Evolutionary conservation across 2,329 filamentous ascomycete genomes (phyloP).

Genomic region (Pezicula carpinea): DNA sequence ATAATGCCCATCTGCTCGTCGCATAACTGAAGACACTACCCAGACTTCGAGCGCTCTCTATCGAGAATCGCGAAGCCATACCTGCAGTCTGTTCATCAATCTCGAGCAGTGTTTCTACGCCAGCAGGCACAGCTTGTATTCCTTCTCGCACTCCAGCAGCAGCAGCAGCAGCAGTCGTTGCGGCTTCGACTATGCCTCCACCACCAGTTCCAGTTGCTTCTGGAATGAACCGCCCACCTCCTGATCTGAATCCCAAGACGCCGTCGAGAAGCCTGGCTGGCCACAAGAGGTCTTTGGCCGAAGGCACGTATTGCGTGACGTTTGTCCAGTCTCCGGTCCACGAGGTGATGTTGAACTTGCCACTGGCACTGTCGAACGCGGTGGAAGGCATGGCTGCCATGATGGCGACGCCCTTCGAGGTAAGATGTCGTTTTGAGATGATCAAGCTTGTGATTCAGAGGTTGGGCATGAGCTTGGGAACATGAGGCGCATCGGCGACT

Average conservation of each 20-base stretch:
- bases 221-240: constrained; percentile 55
- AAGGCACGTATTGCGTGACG: constrained; percentile 56
- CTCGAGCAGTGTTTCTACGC: constrained; percentile 27
- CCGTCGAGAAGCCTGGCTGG: constrained; percentile 60
- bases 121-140: constrained; percentile 14
- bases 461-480: too few species aligned
- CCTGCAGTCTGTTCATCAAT: constrained; percentile 36
- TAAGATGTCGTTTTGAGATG: too few species aligned
- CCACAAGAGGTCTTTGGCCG: constrained; percentile 65
- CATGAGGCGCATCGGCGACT: too few species aligned
- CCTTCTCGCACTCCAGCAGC: constrained; percentile 18
- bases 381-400: constrained; percentile 16
- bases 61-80: constrained; percentile 44
- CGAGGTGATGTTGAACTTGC: constrained; percentile 41
- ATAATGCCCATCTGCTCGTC: constrained; percentile 87
- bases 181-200: constrained; percentile 34
- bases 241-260: constrained; percentile 44
- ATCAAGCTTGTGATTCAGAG: too few species aligned
- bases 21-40: constrained; percentile 87
- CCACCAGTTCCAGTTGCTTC: constrained; percentile 47
- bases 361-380: constrained; percentile 19
- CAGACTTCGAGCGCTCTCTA: constrained; percentile 63
- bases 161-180: constrained; percentile 35
- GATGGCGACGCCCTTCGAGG: too few species aligned
- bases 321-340: constrained; percentile 52